These are phyloP conservation scores for Penicillium cinerascens DNA, from an alignment of 495 filamentous ascomycete species.

Conservation along the genomic window DNA sequence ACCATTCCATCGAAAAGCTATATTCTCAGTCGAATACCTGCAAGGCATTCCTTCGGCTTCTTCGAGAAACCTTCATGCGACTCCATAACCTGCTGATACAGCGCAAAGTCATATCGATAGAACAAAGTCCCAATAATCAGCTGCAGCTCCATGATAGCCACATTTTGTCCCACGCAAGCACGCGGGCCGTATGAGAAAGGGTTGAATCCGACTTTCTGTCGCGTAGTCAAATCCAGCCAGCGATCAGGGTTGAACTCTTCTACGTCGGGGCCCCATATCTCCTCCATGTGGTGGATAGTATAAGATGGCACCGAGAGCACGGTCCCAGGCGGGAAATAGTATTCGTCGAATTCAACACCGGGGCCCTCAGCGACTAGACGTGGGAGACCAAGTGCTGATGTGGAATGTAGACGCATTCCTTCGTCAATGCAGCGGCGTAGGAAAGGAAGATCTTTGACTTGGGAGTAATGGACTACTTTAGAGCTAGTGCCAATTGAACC, in stretches of 20 bases:
- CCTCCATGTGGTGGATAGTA: slow-evolving; percentile 67
- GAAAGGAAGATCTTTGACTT: slow-evolving; percentile 65
- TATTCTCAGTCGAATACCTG: slow-evolving; percentile 55
- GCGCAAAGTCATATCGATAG: slow-evolving; percentile 60
- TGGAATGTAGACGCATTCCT: slow-evolving; percentile 73
- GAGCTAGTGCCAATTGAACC: slow-evolving; percentile 46
- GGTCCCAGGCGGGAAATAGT: slow-evolving; percentile 63
- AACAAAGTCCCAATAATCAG: slow-evolving; percentile 69
- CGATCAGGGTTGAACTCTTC: slow-evolving; percentile 73
- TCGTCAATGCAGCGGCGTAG: slow-evolving; percentile 71
- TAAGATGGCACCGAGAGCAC: slow-evolving; percentile 74
- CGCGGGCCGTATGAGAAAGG: slow-evolving; percentile 73
- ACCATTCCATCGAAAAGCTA: too few relatives aligned
- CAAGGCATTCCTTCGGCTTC: slow-evolving; percentile 67
- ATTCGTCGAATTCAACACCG: slow-evolving; percentile 44
- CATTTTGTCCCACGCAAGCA: slow-evolving; percentile 71
- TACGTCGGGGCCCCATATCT: slow-evolving; percentile 70
- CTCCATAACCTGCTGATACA: slow-evolving; percentile 57
- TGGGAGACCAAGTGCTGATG: slow-evolving; percentile 75
- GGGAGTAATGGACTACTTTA: slow-evolving; percentile 57
- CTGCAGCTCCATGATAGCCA: slow-evolving; percentile 81
- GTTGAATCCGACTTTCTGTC: slow-evolving; percentile 67
- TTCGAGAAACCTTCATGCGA: slow-evolving; percentile 77
- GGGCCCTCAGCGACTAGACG: slow-evolving; percentile 58
- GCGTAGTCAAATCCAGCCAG: slow-evolving; percentile 55